These are phyloP conservation scores for Apiotrichum montevideense DNA, from an alignment of 1,284 basidiomycete species.

Conservation along the genomic window DNA sequence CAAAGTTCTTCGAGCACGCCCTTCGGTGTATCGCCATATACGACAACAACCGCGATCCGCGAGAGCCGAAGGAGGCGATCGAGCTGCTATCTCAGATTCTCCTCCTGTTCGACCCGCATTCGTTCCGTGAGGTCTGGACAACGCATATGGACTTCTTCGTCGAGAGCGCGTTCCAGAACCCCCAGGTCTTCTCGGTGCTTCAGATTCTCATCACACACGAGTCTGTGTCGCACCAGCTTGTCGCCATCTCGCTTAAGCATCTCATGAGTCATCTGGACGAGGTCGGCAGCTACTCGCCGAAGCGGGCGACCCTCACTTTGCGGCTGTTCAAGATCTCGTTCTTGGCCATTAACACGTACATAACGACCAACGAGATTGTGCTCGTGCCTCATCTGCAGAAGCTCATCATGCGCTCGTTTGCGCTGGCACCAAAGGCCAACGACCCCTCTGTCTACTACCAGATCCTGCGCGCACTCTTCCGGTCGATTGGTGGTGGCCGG, in stretches of 20 bases:
- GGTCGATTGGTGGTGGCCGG: conserved; percentile 93
- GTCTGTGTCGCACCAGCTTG: conserved; percentile 77
- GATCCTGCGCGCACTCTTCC: conserved; percentile 88
- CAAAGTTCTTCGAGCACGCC: conserved; percentile 78
- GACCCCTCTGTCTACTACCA: conserved; percentile 92
- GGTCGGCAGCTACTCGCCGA: conserved; percentile 79
- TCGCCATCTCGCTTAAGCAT: conserved; percentile 85
- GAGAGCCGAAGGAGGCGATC: conserved; percentile 79
- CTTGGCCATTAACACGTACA: conserved; percentile 74
- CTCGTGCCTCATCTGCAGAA: conserved; percentile 88
- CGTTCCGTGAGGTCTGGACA: conserved; percentile 92
- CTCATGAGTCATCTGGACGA: conserved; percentile 75
- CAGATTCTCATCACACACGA: conserved; percentile 83
- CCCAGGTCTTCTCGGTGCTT: conserved; percentile 75
- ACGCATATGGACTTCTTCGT: conserved; percentile 85
- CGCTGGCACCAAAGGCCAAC: conserved; percentile 81
- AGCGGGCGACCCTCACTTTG: conserved; percentile 69
- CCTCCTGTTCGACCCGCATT: conserved; percentile 75
- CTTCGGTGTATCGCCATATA: conserved; percentile 80
- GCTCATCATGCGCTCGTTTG: conserved; percentile 95
- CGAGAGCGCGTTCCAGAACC: conserved; percentile 67
- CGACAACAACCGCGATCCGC: conserved; percentile 62
- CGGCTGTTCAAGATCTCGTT: conserved; percentile 97
- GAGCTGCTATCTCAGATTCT: conserved; percentile 78
- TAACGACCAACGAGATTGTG: conserved; percentile 79